Conservation (phyloP, 129 eudicot genomes). For the carrot (Daucus carota) region DH1_v3.0 NC_030381.2:24009501-24010000, state of each 20-base stretch:
- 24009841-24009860: not conserved
- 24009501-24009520: conserved; percentile 54
- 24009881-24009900: no score
- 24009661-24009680: no score
- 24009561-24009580: conserved; percentile 57
- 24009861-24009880: no score
- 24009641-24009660: not conserved
- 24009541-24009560: conserved; percentile 72
- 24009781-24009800: not conserved
- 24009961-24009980: no score
- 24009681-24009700: not conserved
- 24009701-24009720: not conserved
- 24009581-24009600: conserved; percentile 46
- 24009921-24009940: no score
- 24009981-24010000: no score
- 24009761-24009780: no score
- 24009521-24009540: conserved; percentile 33
- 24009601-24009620: not conserved
- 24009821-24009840: not conserved
- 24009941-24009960: no score
- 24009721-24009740: conserved; percentile 4
- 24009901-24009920: no score
- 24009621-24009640: not conserved
- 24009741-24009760: not conserved
- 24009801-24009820: not conserved